Evolutionary conservation across 192 early-diverging fungal genomes (phyloP), one percentile per base, ranked within the genome.

Genomic region (Umbelopsis vinacea): DNA sequence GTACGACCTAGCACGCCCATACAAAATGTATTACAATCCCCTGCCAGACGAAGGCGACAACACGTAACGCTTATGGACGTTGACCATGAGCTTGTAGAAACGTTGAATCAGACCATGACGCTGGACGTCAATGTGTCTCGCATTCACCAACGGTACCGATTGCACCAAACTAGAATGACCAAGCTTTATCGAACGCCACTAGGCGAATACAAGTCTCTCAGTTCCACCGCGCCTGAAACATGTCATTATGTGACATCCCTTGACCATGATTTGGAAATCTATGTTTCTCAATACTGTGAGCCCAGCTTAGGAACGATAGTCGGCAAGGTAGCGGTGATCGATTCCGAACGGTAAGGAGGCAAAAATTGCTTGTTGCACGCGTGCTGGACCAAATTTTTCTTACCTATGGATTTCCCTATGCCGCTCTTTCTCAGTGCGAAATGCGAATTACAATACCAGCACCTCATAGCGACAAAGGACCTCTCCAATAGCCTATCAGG

Each of bases 81-180:
- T 50, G 48, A 50, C 19, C 48, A 50, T 50, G n/a, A 21, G 5
- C n/a, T 50, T n/a, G 19, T 50, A 5, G 48, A 21, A 50, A 50
- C 48, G 0, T 50, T 50, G 48, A 50, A 50, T 21, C 4, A 50
- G n/a, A 50, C 15, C 48, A 50, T 50, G 48, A 50, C 48, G 48
- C 48, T n/a, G 14, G 48, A 50, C 17, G 57, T 63, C 17, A 35
- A 63, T n/a, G 33, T 63, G 5, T 37, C 29, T 12, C 26, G 35
- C 26, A 63, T 63, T 14, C 26, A 19, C 15, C 26, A 37, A 19
- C 23, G 26, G 6, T 63, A 63, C 17, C 57, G 57, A 29, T 63
- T 63, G 33, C 57, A 63, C 37, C 57, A 63, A 37, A 29, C 57
- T n/a, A 29, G 57, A 29, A 63, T 63, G 57, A 63, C 57, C 2